phyloP scores from a whole-genome alignment of 2,329 filamentous ascomycete genomes.

The Xenosphaeropsis pyriputrescens region DNA sequence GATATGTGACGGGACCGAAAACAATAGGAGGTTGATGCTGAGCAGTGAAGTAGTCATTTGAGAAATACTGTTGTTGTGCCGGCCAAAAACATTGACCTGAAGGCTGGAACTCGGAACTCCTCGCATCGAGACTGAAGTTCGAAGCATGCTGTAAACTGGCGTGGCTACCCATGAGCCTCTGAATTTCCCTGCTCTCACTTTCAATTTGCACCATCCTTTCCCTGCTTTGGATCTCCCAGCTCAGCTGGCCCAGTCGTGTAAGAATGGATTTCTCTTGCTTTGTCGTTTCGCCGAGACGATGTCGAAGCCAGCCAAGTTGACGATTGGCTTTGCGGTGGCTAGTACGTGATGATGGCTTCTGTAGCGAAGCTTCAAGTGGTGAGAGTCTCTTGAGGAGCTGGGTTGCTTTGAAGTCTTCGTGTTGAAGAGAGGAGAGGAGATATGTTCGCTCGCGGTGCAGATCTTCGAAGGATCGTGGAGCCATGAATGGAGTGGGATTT shows the following conservation, averaged over 20 bases:
- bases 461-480: slow-evolving; percentile 24
- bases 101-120: too few relatives aligned
- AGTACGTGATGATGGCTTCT: not conserved
- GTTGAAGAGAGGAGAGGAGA: slow-evolving; percentile 25
- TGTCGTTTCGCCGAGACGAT: slow-evolving; percentile 27
- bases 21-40: too few relatives aligned
- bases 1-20: too few relatives aligned
- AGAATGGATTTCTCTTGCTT: slow-evolving; percentile 31
- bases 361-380: slow-evolving; percentile 19
- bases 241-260: slow-evolving; percentile 30
- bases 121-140: too few relatives aligned
- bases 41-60: too few relatives aligned
- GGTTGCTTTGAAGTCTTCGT: slow-evolving; percentile 22
- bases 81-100: too few relatives aligned
- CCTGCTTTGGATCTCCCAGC: slow-evolving; percentile 30
- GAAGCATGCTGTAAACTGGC: too few relatives aligned
- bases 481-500: not conserved
- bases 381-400: slow-evolving; percentile 25
- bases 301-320: slow-evolving; percentile 24
- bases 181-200: not conserved
- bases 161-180: too few relatives aligned
- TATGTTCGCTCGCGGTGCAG: slow-evolving; percentile 31
- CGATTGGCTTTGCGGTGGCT: slow-evolving; percentile 16
- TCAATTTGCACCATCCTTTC: slow-evolving; percentile 22
- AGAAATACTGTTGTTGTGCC: too few relatives aligned